phyloP scores from a whole-genome alignment of 805 yeast species.

The Saccharomyces jurei region DNA sequence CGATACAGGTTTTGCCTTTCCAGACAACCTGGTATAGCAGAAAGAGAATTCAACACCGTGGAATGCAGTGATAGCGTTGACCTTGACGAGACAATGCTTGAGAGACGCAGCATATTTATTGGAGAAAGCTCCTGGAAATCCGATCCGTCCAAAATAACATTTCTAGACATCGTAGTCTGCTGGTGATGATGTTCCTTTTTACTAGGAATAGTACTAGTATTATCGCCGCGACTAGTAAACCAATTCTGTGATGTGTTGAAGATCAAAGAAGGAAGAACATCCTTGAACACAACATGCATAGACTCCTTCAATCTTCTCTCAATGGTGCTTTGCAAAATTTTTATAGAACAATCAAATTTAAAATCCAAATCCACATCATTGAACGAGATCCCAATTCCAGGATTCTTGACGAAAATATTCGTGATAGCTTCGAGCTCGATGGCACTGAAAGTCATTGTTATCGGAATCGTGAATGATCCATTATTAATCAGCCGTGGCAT shows the following conservation, averaged over 20 bases:
- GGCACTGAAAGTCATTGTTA: slow-evolving; percentile 28
- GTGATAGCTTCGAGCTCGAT: slow-evolving; percentile 30
- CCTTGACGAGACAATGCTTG: slow-evolving; percentile 63
- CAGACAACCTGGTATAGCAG: slow-evolving; percentile 27
- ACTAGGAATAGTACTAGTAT: background rate
- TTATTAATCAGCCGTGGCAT: slow-evolving; percentile 28
- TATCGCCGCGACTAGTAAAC: slow-evolving; percentile 13
- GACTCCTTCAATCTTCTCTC: slow-evolving; percentile 29
- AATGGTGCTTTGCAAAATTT: slow-evolving; percentile 27
- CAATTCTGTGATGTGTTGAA: slow-evolving; percentile 30
- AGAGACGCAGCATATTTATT: slow-evolving; percentile 57
- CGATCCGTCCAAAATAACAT: slow-evolving; percentile 19
- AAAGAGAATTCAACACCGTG: slow-evolving; percentile 39
- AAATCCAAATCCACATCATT: slow-evolving; percentile 32
- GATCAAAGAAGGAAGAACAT: slow-evolving; percentile 28
- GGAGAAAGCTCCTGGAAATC: slow-evolving; percentile 44
- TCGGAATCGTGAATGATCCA: slow-evolving; percentile 30
- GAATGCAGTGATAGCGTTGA: slow-evolving; percentile 71
- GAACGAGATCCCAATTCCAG: slow-evolving; percentile 30
- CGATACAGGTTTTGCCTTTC: slow-evolving; percentile 30
- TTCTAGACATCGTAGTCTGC: background rate
- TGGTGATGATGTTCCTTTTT: background rate
- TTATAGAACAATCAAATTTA: slow-evolving; percentile 31
- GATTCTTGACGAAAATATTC: slow-evolving; percentile 27
- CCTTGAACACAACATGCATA: slow-evolving; percentile 29